Conservation (phyloP, 2,329 filamentous ascomycete genomes). For the Myotisia sp. region DNA sequence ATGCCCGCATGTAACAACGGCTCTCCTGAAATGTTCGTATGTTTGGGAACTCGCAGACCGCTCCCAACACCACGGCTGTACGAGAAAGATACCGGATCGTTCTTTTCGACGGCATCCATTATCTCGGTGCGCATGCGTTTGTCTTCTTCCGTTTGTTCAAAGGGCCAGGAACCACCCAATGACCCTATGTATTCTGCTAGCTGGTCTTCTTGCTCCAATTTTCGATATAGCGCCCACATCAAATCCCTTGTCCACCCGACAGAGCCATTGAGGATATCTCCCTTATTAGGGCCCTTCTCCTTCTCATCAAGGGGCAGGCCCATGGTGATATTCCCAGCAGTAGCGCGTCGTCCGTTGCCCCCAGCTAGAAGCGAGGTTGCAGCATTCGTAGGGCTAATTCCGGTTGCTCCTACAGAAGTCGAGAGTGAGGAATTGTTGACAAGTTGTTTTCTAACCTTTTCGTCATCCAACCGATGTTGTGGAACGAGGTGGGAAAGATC, state of each 20-base stretch:
- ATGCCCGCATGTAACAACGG: conserved; percentile 37
- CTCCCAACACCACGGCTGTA: conserved; percentile 76
- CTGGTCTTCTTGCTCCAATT: conserved; percentile 78
- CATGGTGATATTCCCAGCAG: conserved; percentile 75
- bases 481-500: conserved; percentile 90
- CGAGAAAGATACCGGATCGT: conserved; percentile 57
- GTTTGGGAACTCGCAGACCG: conserved; percentile 78
- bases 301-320: conserved; percentile 90
- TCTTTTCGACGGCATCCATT: conserved; percentile 71
- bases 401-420: conserved; percentile 59
- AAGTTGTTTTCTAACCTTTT: conserved; percentile 90
- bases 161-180: conserved; percentile 61
- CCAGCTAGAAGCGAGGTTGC: conserved; percentile 81
- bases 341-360: conserved; percentile 65
- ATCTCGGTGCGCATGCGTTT: conserved; percentile 90
- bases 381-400: conserved; percentile 41
- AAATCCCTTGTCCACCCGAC: conserved; percentile 95
- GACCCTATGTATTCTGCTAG: conserved; percentile 60
- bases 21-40: conserved; percentile 82
- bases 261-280: conserved; percentile 91
- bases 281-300: conserved; percentile 97
- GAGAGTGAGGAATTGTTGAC: conserved; percentile 84
- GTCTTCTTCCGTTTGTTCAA: conserved; percentile 79
- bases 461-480: conserved; percentile 81
- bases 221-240: conserved; percentile 90